These are phyloP conservation scores for Aspergillus felis DNA, from an alignment of 2,329 filamentous ascomycete genomes.

Conservation along the genomic window DNA sequence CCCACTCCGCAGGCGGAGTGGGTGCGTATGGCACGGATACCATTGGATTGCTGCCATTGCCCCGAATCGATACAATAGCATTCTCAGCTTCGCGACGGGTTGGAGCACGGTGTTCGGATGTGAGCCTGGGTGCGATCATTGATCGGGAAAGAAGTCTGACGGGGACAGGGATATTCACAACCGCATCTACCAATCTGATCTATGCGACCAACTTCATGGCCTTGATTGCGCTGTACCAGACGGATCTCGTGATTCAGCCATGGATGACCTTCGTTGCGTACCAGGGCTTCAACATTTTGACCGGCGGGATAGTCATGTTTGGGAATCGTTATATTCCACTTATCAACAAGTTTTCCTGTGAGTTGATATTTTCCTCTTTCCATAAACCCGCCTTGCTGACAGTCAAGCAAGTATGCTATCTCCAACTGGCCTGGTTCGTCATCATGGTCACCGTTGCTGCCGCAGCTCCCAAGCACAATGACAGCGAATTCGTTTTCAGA, in stretches of 20 bases:
- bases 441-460: conserved; percentile 49
- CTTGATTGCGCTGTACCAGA: conserved; percentile 41
- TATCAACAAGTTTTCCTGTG: conserved; percentile 44
- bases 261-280: conserved; percentile 49
- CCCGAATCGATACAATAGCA: conserved; percentile 36
- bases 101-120: conserved; percentile 43
- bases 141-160: background rate
- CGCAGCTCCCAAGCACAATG: conserved; percentile 44
- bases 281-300: conserved; percentile 40
- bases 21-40: too few relatives aligned
- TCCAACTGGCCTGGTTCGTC: conserved; percentile 47
- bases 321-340: conserved; percentile 44
- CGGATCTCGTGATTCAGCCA: conserved; percentile 38
- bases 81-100: conserved; percentile 45
- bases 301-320: conserved; percentile 46
- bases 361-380: conserved; percentile 4
- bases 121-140: conserved; percentile 6
- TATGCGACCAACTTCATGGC: conserved; percentile 43
- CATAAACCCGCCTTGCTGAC: background rate
- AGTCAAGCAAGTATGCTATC: conserved; percentile 35
- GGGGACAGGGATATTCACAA: conserved; percentile 41
- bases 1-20: too few relatives aligned
- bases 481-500: conserved; percentile 48
- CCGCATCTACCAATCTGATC: conserved; percentile 44
- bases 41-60: conserved; percentile 50